Evolutionary conservation across 1,284 basidiomycete genomes (phyloP), one percentile per base, ranked within the genome.

Genomic region (Leccinum holopus): DNA sequence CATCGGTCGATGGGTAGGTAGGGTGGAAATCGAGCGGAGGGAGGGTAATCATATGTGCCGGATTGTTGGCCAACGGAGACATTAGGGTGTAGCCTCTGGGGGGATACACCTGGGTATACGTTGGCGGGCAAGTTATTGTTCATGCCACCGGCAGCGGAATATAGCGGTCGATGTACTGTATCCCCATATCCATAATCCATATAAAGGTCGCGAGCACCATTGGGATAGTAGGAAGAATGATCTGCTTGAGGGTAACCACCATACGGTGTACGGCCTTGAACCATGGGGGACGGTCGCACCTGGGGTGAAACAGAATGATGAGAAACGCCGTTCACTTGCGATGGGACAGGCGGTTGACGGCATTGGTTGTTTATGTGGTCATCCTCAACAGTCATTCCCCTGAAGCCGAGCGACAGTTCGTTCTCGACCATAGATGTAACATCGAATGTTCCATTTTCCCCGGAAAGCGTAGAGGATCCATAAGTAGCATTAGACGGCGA

Each of bases 321-420:
- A 56, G 67, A 61, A 41, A 70, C 32, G 37, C 63, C 65, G 63
- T 71, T 75, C 33, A 63, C 54, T 55, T 75, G 69, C 55, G 60
- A 66, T 59, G 66, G 61, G 51, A 65, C 53, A 51, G 67, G 57
- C 56, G 68, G 70, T 58, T 73, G 73, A 58, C 71, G 69, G 58
- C 75, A 77, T 62, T 77, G 77, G 55, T 57, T 65, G 28, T 66
- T 69, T 63, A 67, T 61, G 61, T 79, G 80, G 61, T 88, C 86
- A 52, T 90, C 88, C 67, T 88, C 88, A 51, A 87, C 84, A 16
- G 78, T 81, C 84, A 91, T 88, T 9, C 86, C 86, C 63, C 87
- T 83, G 59, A 90, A 76, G 1, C 83, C 81, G 47, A 82, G 71
- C 21, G 85, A 78, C 37, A 87, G 76, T 37, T 88, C 87, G 57